Conservation (phyloP, 306 rosid species). For the Herpetospermum pedunculosum region DNA sequence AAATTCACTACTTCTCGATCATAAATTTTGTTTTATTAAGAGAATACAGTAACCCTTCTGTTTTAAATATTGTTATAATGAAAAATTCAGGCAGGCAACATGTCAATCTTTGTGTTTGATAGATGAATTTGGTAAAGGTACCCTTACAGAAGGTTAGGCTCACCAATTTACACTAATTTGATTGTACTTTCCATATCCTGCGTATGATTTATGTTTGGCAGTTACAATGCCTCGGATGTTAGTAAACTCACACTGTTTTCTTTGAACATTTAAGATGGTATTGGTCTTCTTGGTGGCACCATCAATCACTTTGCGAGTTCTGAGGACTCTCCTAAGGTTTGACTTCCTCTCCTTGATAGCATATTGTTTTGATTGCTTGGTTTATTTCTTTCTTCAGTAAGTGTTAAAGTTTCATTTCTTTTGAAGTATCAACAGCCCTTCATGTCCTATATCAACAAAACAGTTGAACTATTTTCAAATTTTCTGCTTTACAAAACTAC, state of each 20-base stretch:
- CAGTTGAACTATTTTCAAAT: background rate
- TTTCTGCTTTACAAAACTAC: background rate
- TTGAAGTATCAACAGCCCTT: background rate
- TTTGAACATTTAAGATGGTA: slow-evolving; percentile 56
- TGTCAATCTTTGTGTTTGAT: slow-evolving; percentile 63
- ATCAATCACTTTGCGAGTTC: slow-evolving; percentile 53
- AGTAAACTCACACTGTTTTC: slow-evolving; percentile 13
- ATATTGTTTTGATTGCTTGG: background rate
- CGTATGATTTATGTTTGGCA: slow-evolving; percentile 1
- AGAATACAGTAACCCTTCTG: background rate
- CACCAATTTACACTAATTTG: slow-evolving; percentile 12
- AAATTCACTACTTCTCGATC: slow-evolving; percentile 3
- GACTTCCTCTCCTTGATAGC: slow-evolving; percentile 12
- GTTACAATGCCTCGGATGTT: slow-evolving; percentile 2
- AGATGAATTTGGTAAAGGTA: slow-evolving; percentile 98
- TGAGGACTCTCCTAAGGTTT: slow-evolving; percentile 79
- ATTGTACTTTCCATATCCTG: slow-evolving; percentile 6
- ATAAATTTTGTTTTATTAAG: background rate
- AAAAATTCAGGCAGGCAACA: slow-evolving; percentile 70
- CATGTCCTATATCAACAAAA: background rate
- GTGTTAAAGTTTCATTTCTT: background rate
- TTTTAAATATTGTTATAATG: background rate
- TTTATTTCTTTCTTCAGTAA: background rate
- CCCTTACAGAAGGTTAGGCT: slow-evolving; percentile 88
- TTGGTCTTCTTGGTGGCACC: slow-evolving; percentile 91